Evolutionary conservation across 331 rosid genomes (phyloP), one percentile per base, ranked within the genome.

Genomic region (Quercus tomentella): DNA sequence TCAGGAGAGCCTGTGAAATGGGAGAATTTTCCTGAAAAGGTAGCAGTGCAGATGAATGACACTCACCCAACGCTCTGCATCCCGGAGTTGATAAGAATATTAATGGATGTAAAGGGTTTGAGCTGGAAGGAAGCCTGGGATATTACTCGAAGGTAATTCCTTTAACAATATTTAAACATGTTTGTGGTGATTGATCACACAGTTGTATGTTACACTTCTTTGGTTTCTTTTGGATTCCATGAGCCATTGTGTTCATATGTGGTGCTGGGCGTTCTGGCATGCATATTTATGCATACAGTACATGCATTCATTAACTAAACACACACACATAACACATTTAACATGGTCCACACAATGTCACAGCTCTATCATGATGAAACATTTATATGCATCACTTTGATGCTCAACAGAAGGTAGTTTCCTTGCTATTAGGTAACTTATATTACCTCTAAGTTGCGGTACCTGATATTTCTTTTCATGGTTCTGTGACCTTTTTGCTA

Each of bases 61-160:
- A 96, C 98, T 82, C 99, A 96, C 84, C 99, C 99, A 79, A 96
- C 99, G 61, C 94, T 96, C 80, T 96, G 99, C 90, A 96, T 96
- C 82, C 99, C 98, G 7, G 99, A 96, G 84, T 80, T 96, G 86
- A 77, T 96, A 89, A 87, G 99, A 77, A 89, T 93, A 81, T 84
- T 96, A 84, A 84, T 96, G 78, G 99, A 96, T 83, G 58, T 90
- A 58, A 90, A 91, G 86, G 92, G 94, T 82, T 88, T 96, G 80
- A 87, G 89, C 77, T 96, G 99, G 99, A 85, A 86, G 65, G 92
- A 93, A 82, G 99, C 98, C 77, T 96, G 99, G 99, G 88, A 75
- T 82, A 90, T 96, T 61, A 96, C 97, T 79, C 92, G 89, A 83
- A 91, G 94, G 99, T 96, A 84, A 76, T 76, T 45, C 35, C 43